Evolutionary conservation across 805 yeast species (phyloP), one percentile per base, ranked within the genome.

Genomic region (Sugiyamaella chiloensis): DNA sequence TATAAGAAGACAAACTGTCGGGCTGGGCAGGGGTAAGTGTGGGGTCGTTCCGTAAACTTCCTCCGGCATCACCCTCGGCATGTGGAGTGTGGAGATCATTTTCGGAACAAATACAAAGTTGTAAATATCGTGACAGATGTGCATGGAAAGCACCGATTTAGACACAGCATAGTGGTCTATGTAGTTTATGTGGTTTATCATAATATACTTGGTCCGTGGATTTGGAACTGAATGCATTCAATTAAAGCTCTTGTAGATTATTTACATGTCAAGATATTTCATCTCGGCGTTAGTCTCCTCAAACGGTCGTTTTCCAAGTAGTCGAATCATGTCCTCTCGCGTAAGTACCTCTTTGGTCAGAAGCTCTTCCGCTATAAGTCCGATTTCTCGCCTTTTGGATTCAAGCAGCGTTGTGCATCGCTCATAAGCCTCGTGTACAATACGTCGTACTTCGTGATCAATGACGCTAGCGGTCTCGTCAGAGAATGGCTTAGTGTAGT

Each of bases 221-320:
- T n/a, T n/a, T n/a, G n/a, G n/a, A n/a, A n/a, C n/a, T n/a, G n/a
- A n/a, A n/a, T n/a, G n/a, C n/a, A n/a, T n/a, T n/a, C n/a, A n/a
- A n/a, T n/a, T n/a, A n/a, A n/a, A n/a, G n/a, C n/a, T n/a, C n/a
- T n/a, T n/a, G n/a, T n/a, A n/a, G 30, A 9, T n/a, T 31, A 31
- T 31, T 31, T 31, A 31, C 37, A 34, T 40, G 31, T 40, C 42
- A n/a, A 53, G 51, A 66, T 85, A 85, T 66, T 87, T 88, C 67
- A 89, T 88, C 3, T 96, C 96, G 58, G 87, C 96, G 60, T 87
- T 89, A 54, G 79, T 82, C 63, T 89, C 96, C 21, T 87, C 84
- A 75, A 85, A 93, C 9, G 96, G 96, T 53, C 99, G 78, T 64
- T 85, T 85, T 9, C 99, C 99, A 41, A 93, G 69, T 45, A 93